phyloP scores from a whole-genome alignment of 1,284 basidiomycete genomes.

The Boletus mariae region DNA sequence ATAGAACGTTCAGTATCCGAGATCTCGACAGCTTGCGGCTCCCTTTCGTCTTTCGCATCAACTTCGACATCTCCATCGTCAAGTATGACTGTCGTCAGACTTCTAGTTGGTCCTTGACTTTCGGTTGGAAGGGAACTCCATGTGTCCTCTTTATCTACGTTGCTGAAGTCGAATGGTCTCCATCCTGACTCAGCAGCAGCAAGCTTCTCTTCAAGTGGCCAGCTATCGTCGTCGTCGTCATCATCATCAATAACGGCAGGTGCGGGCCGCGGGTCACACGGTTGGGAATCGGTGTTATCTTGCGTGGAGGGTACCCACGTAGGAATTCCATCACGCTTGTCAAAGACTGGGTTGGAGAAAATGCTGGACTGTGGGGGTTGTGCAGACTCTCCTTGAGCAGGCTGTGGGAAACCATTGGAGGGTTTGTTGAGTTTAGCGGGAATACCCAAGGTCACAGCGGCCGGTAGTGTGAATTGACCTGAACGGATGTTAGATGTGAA shows the following conservation, averaged over 20 bases:
- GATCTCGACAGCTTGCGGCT: slow-evolving; percentile 35
- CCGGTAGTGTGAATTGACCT: slow-evolving; percentile 40
- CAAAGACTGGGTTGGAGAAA: slow-evolving; percentile 49
- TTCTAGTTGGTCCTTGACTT: slow-evolving; percentile 39
- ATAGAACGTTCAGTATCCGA: slow-evolving; percentile 30
- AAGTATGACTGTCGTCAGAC: slow-evolving; percentile 16
- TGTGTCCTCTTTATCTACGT: slow-evolving; percentile 55
- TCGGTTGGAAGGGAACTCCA: slow-evolving; percentile 66
- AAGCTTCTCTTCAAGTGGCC: slow-evolving; percentile 65
- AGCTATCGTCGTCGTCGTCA: slow-evolving; percentile 63
- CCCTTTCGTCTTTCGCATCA: slow-evolving; percentile 18
- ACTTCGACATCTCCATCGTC: slow-evolving; percentile 8
- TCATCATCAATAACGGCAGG: slow-evolving; percentile 43
- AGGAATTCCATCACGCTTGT: slow-evolving; percentile 41
- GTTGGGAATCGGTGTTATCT: slow-evolving; percentile 41
- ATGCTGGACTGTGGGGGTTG: slow-evolving; percentile 54
- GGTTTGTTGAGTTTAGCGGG: slow-evolving; percentile 34
- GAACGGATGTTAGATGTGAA: slow-evolving; percentile 32
- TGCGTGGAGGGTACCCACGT: slow-evolving; percentile 59
- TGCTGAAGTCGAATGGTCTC: slow-evolving; percentile 46
- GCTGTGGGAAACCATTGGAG: slow-evolving; percentile 20
- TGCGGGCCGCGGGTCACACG: slow-evolving; percentile 29
- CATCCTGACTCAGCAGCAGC: slow-evolving; percentile 48
- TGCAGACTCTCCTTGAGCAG: slow-evolving; percentile 33
- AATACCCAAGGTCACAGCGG: slow-evolving; percentile 45